Evolutionary conservation across 805 yeast species (phyloP).

Genomic region (Clavispora asparagi): DNA sequence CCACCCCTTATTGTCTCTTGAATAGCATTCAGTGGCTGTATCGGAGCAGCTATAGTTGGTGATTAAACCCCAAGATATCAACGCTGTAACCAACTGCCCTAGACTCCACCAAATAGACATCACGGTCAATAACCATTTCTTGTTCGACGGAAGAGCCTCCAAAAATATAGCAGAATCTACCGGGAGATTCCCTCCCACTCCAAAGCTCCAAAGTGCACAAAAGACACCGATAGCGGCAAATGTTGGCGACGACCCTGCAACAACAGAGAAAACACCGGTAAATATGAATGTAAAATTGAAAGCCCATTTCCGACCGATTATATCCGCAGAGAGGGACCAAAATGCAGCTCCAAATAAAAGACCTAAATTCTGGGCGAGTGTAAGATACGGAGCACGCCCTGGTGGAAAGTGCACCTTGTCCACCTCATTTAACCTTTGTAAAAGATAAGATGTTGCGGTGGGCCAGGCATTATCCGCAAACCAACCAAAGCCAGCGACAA

Average conservation of each 20-base stretch:
- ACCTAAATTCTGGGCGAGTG: constrained; percentile 32
- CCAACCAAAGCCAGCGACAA: constrained; percentile 30
- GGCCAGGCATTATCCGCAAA: constrained; percentile 38
- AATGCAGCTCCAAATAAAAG: constrained; percentile 20
- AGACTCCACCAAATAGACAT: constrained; percentile 29
- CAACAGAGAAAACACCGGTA: constrained; percentile 19
- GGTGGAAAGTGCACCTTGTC: constrained; percentile 34
- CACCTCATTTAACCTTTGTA: constrained; percentile 25
- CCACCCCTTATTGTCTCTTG: constrained; percentile 54
- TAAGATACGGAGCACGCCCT: constrained; percentile 30
- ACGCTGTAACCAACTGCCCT: constrained; percentile 16
- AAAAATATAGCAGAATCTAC: constrained; percentile 23
- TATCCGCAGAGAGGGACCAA: constrained; percentile 20
- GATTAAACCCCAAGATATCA: constrained; percentile 13
- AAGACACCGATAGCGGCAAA: constrained; percentile 19
- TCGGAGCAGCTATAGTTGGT: constrained; percentile 10
- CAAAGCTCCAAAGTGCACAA: constrained; percentile 22
- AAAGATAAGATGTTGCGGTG: constrained; percentile 27
- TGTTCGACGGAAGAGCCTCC: constrained; percentile 19
- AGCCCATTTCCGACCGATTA: constrained; percentile 24
- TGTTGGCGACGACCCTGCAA: constrained; percentile 20
- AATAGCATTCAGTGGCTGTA: constrained; percentile 28
- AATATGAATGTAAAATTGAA: constrained; percentile 21
- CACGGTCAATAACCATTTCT: constrained; percentile 21
- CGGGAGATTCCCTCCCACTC: constrained; percentile 23